Evolutionary conservation across 805 yeast species (phyloP), one percentile per base, ranked within the genome.

Genomic region (Starmerella floris): DNA sequence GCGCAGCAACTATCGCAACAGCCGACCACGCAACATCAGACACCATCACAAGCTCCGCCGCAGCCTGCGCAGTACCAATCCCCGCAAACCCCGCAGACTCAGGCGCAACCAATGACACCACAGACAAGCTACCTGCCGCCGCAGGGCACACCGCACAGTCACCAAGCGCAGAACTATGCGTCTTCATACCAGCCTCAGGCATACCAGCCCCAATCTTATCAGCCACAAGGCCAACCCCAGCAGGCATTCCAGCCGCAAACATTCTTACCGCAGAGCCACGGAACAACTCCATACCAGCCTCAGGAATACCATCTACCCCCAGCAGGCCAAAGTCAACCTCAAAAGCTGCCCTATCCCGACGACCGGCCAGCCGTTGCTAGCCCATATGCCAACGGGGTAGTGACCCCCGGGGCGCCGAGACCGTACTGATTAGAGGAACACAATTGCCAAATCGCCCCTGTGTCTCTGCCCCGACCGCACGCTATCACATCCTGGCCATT

Each of bases 271-370:
- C 37, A 23, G 15, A 22, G 15, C 37, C 28, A 20, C 37, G n/a
- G n/a, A 16, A 9, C 28, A 13, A 9, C 28, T 30, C 17, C 15
- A 30, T 30, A 10, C 17, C 32, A 30, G 32, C 32, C 32, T 30
- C 32, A 30, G 38, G 35, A 4, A 26, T 39, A 6, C 32, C 45
- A 35, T 16, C 34, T 33, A 35, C 35, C 16, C 15, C 32, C 31
- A 19, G 20, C 2, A 3, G n/a, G 23, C 4, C 35, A 13, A 3
- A 30, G 35, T 23, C 39, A 8, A 6, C 21, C 19, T n/a, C 25
- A 20, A 5, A 25, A 15, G 30, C 41, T 17, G 26, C 45, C 45
- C 3, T 39, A 42, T 20, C 42, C 45, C 17, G 45, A 42, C 31
- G 31, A 38, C 20, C 38, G 25, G 27, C 30, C 26, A 21, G 30